Base-by-base conservation (phyloP, 1,284 basidiomycete genomes). In the Pyrrhoderma lamaoense region DNA sequence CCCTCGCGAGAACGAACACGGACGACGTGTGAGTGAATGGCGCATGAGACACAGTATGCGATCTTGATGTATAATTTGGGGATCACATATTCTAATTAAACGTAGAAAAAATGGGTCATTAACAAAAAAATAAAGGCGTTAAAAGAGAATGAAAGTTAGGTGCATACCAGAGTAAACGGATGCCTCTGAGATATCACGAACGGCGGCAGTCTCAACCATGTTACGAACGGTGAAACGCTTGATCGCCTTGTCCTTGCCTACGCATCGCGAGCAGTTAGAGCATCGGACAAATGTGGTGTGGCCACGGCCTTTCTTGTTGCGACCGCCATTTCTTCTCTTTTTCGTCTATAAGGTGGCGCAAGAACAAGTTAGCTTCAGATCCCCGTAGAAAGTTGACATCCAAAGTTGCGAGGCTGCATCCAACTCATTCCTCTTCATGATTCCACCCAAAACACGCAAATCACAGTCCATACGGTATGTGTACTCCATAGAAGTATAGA, bases 1-100 rank as follows among this genome's bases (percentile, higher is more conserved):
- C 89, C 88, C 73, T 90, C 90, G 59, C 85, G 85, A 58, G 93
- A 95, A 59, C 93, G 91, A 44, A 96, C 93, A 70, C 93, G 93
- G 59, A 97, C 93, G 60, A 97, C 88, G 74, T 99, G 95, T 64
- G 94, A 94, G 80, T 99, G 95, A 71, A 99, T 98, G 43, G 95
- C 95, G 70, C 96, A 99, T 54, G 94, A 98, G 57, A 99, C 89
- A 71, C 95, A 99, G 82, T 99, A 99, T 51, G 84, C 87, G 62
- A 99, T 90, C 85, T 98, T 97, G 80, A 97, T 89, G 83, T 99
- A 99, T 60, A 99, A 76, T 75, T 99, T 99, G 57, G 95, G 95
- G 63, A 99, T 86, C 54, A 83, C 84, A 74, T 99, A 99, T 76
- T 99, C 96, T 91, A 70, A 7, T 40, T n/a, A 22, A 7, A 7